phyloP scores from a whole-genome alignment of 2,329 filamentous ascomycete genomes.

The Botrytis hyacinthi region DNA sequence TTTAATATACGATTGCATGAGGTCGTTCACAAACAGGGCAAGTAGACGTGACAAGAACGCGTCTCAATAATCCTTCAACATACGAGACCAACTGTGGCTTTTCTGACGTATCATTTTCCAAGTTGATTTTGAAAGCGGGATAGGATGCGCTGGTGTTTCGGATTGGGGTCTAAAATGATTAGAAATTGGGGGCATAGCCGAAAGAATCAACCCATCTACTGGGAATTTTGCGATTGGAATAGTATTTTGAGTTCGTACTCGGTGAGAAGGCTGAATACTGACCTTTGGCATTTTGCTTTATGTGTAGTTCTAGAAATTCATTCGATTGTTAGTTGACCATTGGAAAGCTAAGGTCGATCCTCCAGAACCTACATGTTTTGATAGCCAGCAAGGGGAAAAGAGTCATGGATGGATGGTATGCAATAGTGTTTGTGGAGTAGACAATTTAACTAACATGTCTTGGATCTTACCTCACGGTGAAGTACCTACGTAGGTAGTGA shows the following conservation, averaged over 20 bases:
- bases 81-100: slow-evolving; percentile 7
- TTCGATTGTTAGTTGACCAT: neutral
- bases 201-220: neutral
- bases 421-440: neutral
- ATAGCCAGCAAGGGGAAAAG: neutral
- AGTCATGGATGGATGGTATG: neutral
- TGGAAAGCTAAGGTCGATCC: neutral
- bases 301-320: neutral
- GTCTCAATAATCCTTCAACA: slow-evolving; percentile 11
- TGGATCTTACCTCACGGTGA: neutral
- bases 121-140: slow-evolving; percentile 1
- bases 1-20: slow-evolving; percentile 8
- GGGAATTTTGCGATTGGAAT: neutral
- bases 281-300: neutral
- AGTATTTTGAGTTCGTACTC: neutral
- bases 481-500: neutral
- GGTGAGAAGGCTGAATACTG: neutral
- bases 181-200: neutral
- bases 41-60: slow-evolving; percentile 12
- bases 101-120: slow-evolving; percentile 13
- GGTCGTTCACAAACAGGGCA: neutral
- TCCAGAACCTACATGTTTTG: neutral
- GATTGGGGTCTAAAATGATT: neutral
- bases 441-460: neutral
- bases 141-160: slow-evolving; percentile 13